A percentile compares a stretch with the other conserved stretches of the same genome.
Evolutionary conservation across 1,284 basidiomycete species (phyloP).

Genomic region (Acaromyces ingoldii): DNA sequence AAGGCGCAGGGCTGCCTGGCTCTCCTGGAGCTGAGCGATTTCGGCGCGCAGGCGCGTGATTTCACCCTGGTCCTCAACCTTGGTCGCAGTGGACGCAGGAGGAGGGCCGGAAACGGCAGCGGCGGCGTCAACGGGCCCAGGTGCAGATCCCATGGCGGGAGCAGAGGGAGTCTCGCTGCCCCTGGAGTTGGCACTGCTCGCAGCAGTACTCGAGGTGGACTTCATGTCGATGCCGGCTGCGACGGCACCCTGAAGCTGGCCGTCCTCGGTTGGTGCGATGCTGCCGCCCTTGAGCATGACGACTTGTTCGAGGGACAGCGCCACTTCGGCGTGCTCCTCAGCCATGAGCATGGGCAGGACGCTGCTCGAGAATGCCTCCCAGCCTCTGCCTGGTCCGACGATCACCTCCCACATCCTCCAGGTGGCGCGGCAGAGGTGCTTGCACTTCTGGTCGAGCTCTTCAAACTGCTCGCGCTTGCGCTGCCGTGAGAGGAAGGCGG

Average conservation of each 20-base stretch:
- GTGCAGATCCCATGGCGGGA: background rate
- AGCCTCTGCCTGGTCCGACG: conserved; percentile 22
- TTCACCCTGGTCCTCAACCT: no score
- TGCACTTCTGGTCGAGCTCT: conserved; percentile 72
- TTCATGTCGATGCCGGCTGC: background rate
- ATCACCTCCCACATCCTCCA: conserved; percentile 43
- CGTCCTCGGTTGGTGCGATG: conserved; percentile 37
- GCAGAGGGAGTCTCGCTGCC: background rate
- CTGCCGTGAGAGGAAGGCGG: conserved; percentile 81
- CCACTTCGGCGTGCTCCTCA: conserved; percentile 24
- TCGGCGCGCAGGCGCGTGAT: conserved; percentile 19
- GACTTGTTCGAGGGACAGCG: conserved; percentile 29
- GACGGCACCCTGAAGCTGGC: conserved; percentile 2
- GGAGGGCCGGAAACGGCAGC: background rate
- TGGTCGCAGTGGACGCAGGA: no score
- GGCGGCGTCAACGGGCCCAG: background rate
- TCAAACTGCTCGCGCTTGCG: conserved; percentile 88
- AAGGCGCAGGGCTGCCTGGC: conserved; percentile 1
- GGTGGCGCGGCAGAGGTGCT: conserved; percentile 38
- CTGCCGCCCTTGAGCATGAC: conserved; percentile 32
- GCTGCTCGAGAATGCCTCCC: conserved; percentile 17
- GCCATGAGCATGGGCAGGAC: conserved; percentile 19
- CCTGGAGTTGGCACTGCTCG: conserved; percentile 5
- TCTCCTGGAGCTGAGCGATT: conserved; percentile 4
- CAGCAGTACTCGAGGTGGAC: background rate